Conservation (phyloP, 2,329 filamentous ascomycete species). For the Aspergillus japonicus region DNA sequence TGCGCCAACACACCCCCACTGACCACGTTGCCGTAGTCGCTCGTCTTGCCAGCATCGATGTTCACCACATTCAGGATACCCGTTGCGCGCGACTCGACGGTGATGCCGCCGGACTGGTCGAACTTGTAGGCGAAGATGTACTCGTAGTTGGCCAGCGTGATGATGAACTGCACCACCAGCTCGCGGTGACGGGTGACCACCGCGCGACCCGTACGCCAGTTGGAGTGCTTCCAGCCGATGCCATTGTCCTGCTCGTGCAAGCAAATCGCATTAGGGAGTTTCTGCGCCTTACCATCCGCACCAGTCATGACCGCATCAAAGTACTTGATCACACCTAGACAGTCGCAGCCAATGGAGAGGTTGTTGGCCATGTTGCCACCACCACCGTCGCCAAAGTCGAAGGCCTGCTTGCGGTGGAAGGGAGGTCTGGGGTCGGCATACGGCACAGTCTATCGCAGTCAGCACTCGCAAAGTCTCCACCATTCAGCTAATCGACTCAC, state of each 20-base stretch:
- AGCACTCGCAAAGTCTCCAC: not conserved
- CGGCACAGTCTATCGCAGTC: conserved; percentile 48
- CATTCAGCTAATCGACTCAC: conserved; percentile 32
- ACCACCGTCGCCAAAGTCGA: conserved; percentile 70
- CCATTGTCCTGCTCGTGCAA: conserved; percentile 66
- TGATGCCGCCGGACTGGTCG: conserved; percentile 59
- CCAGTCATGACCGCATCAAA: conserved; percentile 59
- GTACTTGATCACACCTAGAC: conserved; percentile 66
- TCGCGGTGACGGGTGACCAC: conserved; percentile 61
- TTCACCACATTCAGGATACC: conserved; percentile 66
- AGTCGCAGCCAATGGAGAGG: conserved; percentile 48
- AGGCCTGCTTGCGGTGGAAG: conserved; percentile 68
- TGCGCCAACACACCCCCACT: conserved; percentile 65
- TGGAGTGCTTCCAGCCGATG: conserved; percentile 68
- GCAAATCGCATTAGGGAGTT: conserved; percentile 63
- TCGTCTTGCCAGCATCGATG: conserved; percentile 58
- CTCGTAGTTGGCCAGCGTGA: conserved; percentile 58
- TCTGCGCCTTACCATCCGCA: conserved; percentile 53
- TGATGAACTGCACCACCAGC: conserved; percentile 64
- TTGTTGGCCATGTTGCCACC: conserved; percentile 68
- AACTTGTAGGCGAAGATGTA: conserved; percentile 52
- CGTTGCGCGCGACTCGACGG: conserved; percentile 67
- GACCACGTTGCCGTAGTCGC: conserved; percentile 65
- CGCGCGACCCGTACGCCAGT: conserved; percentile 63
- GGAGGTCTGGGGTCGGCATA: conserved; percentile 66